Conservation (phyloP, 1,139 yeast genomes). For the Pichia sp. region DNA sequence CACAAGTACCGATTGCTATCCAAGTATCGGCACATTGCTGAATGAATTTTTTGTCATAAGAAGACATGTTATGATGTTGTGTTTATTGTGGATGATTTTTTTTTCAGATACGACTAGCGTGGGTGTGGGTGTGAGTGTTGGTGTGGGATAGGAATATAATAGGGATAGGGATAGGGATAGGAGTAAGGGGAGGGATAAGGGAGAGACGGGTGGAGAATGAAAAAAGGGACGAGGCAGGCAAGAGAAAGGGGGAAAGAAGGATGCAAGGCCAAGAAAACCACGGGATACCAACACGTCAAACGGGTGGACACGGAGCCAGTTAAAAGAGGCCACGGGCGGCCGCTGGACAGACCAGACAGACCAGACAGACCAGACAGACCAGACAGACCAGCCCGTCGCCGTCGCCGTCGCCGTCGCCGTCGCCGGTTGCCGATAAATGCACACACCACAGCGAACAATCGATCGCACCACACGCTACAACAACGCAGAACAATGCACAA, state of each 20-base stretch:
- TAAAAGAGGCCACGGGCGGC: background rate
- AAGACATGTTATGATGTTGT: slow-evolving; percentile 5
- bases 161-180: background rate
- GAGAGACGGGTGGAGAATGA: background rate
- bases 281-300: background rate
- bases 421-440: too few species aligned
- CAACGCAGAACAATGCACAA: too few species aligned
- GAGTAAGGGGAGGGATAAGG: background rate
- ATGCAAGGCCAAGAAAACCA: background rate
- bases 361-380: background rate
- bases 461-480: too few species aligned
- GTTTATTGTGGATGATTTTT: background rate
- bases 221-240: background rate
- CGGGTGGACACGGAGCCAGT: too few species aligned
- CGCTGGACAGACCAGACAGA: background rate
- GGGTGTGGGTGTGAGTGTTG: background rate
- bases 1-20: slow-evolving; percentile 86
- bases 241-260: background rate
- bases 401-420: too few species aligned
- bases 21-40: slow-evolving; percentile 87
- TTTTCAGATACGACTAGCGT: background rate
- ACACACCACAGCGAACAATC: too few species aligned
- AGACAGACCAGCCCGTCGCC: too few species aligned
- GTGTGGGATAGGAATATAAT: too few species aligned
- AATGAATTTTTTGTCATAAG: slow-evolving; percentile 30